These are phyloP conservation scores for Trametes meyenii DNA, from an alignment of 768 basidiomycete genomes.

Conservation along the genomic window DNA sequence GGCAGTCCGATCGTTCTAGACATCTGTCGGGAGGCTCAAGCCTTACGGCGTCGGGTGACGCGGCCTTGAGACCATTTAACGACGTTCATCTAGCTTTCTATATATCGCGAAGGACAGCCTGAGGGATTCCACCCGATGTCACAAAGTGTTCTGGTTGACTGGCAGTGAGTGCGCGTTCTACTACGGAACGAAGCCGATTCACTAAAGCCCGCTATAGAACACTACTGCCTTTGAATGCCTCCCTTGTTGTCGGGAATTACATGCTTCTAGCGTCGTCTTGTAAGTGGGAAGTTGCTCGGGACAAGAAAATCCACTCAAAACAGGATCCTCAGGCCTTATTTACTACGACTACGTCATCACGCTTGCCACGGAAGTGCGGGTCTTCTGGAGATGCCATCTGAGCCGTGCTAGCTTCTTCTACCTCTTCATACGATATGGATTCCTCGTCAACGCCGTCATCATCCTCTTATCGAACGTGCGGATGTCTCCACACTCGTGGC, in stretches of 20 bases:
- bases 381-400: not conserved
- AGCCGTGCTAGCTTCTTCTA: not conserved
- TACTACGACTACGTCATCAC: conserved; percentile 2
- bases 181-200: not conserved
- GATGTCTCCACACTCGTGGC: not conserved
- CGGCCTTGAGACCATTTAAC: too few species aligned
- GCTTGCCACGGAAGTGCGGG: not conserved
- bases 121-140: too few species aligned
- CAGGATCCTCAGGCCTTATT: not conserved
- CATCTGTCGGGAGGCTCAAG: too few species aligned
- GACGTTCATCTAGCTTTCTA: too few species aligned
- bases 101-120: too few species aligned
- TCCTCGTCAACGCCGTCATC: not conserved
- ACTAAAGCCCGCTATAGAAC: not conserved
- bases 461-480: not conserved
- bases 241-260: not conserved
- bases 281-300: not conserved
- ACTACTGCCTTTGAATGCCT: not conserved
- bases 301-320: not conserved
- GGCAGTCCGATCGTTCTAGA: too few species aligned
- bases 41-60: too few species aligned
- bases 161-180: not conserved
- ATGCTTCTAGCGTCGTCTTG: not conserved
- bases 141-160: not conserved
- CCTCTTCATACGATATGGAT: not conserved